Evolutionary conservation across 1,284 basidiomycete species (phyloP), one percentile per base, ranked within the genome.

Genomic region (Rhodotorula sp.): DNA sequence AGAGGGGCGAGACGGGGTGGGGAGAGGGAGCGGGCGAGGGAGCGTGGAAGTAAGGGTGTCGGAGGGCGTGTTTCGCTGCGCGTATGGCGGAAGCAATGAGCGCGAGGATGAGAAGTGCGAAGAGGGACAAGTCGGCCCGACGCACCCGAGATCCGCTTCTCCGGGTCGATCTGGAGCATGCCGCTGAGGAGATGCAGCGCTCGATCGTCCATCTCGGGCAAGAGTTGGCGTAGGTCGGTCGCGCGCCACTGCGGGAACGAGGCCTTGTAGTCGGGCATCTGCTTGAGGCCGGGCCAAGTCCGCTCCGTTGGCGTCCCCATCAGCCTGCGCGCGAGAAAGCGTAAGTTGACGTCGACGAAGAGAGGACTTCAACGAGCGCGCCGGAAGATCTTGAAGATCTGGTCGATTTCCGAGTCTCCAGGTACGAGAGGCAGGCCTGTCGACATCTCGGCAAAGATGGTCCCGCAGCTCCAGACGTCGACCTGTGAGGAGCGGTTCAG

Each of bases 311-410:
- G 95, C 22, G 96, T 99, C 30, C 95, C 95, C 62, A 97, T 85
- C 46, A 94, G 85, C 78, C 93, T 94, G 55, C 72, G 55, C 4
- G 66, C 13, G 59, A 51, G 30, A 48, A 24, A 7, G 22, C 13
- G 52, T 68, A 19, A 63, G 58, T n/a, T 15, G 29, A 27, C 17
- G 47, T 20, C 34, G 30, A 10, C 10, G 9, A n/a, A 48, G 13
- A 29, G 30, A n/a, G 46, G 34, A 36, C 29, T 24, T 24, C 20
- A 27, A 20, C 30, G 34, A 29, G 32, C 85, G 66, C 71, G 91
- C 92, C 91, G 87, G 86, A 99, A 99, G 79, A 98, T 99, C 82
- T 94, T 92, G 87, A 98, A 99, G 77, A 99, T 99, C 83, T 99
- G 94, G 82, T 99, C 95, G 78, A 99, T 99, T 82, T 99, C 95